phyloP scores from a whole-genome alignment of 345 rosid genomes.

The Eutrema heterophyllum region DNA sequence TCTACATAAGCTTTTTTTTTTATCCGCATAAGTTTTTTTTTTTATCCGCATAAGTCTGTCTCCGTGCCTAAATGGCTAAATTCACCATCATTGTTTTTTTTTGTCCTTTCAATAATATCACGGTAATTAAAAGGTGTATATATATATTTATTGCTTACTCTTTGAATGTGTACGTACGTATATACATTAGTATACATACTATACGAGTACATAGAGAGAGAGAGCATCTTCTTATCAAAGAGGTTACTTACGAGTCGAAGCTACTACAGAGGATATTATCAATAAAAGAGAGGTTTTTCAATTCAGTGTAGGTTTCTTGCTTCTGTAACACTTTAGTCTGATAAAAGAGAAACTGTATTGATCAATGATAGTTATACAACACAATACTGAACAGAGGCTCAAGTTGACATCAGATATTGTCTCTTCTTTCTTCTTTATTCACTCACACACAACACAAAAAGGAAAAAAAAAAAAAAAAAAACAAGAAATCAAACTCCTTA shows the following conservation, averaged over 20 bases:
- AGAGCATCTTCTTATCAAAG: not conserved
- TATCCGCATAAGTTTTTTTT: too few relatives aligned
- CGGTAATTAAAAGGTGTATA: too few relatives aligned
- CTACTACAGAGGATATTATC: not conserved
- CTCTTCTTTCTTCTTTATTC: slow-evolving; percentile 20
- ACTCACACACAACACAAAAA: slow-evolving; percentile 2
- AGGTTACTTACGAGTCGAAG: not conserved
- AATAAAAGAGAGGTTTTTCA: not conserved
- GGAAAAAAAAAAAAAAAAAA: not conserved
- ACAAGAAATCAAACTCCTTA: not conserved
- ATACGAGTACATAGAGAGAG: too few relatives aligned
- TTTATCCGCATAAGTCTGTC: too few relatives aligned
- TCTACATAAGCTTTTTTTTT: too few relatives aligned
- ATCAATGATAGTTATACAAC: slow-evolving; percentile 11
- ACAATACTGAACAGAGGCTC: slow-evolving; percentile 4
- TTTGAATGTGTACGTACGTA: too few relatives aligned
- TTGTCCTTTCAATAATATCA: too few relatives aligned
- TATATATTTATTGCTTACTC: too few relatives aligned
- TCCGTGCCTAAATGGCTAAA: too few relatives aligned
- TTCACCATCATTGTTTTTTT: too few relatives aligned
- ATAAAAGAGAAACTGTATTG: not conserved
- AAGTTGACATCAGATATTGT: not conserved
- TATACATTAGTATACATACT: too few relatives aligned
- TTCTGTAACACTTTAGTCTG: not conserved
- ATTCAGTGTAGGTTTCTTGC: not conserved